Conservation (phyloP, 208 protist genomes). For the Wallacemonas sp. region DNA sequence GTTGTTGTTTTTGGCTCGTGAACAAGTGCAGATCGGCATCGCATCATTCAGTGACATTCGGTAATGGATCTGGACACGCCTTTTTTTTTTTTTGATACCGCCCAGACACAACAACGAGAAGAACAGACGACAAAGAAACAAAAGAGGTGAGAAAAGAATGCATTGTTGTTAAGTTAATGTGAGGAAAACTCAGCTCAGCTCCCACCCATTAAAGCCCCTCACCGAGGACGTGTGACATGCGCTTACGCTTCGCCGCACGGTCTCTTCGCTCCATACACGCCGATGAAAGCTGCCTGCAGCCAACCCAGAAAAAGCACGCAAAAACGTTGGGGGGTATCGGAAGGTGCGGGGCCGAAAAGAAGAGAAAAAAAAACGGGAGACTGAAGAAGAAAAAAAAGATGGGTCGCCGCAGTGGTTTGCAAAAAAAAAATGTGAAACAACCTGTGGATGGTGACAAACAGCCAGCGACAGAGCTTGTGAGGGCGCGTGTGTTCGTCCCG, state of each 20-base stretch:
- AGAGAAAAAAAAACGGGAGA: constrained; percentile 3
- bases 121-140: not conserved
- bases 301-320: constrained; percentile 18
- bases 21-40: not conserved
- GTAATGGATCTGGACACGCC: too few species aligned
- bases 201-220: too few species aligned
- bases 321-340: too few species aligned
- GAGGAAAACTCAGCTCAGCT: too few species aligned
- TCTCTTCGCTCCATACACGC: too few species aligned
- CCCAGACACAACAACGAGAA: not conserved
- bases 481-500: too few species aligned
- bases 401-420: not conserved
- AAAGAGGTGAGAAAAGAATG: not conserved
- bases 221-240: too few species aligned
- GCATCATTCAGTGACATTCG: constrained; percentile 5
- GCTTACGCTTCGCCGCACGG: too few species aligned
- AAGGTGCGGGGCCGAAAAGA: too few species aligned
- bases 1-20: not conserved
- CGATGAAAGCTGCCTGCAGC: too few species aligned
- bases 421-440: constrained; percentile 5
- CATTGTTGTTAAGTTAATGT: constrained; percentile 2
- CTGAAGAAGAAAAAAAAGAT: constrained; percentile 6
- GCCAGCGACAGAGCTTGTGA: too few species aligned
- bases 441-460: constrained; percentile 2
- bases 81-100: not conserved